These are phyloP conservation scores for Populus pruinosa DNA, from an alignment of 345 rosid species.

Conservation along the genomic window DNA sequence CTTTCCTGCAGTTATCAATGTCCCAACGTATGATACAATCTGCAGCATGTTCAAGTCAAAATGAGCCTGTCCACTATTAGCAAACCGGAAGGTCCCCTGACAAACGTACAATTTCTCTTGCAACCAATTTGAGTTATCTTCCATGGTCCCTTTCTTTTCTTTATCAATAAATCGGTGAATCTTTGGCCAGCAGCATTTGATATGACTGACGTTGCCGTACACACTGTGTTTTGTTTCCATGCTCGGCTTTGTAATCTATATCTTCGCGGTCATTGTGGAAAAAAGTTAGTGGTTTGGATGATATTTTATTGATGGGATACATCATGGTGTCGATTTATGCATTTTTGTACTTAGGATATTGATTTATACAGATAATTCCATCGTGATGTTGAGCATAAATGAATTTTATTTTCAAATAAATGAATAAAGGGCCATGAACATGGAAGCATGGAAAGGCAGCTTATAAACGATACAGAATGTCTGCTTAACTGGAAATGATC, in stretches of 20 bases:
- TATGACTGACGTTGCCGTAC: constrained; percentile 7
- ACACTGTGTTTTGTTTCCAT: neutral
- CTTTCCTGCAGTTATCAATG: constrained; percentile 39
- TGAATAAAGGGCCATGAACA: too few relatives aligned
- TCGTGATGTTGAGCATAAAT: neutral
- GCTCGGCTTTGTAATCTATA: neutral
- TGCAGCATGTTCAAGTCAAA: constrained; percentile 52
- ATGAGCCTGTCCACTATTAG: constrained; percentile 3
- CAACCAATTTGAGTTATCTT: constrained; percentile 11
- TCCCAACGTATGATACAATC: constrained; percentile 69
- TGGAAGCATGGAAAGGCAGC: too few relatives aligned
- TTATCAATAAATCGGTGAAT: constrained; percentile 25
- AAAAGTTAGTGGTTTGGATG: constrained; percentile 7
- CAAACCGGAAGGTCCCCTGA: constrained; percentile 7
- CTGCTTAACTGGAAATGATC: too few relatives aligned
- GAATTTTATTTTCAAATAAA: neutral
- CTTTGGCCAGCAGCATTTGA: constrained; percentile 6
- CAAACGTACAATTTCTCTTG: constrained; percentile 6
- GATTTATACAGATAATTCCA: neutral
- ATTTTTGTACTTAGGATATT: neutral
- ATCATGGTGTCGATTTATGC: neutral
- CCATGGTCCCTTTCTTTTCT: neutral
- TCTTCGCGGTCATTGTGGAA: neutral
- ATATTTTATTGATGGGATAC: neutral
- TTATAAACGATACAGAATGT: too few relatives aligned